Conservation (phyloP, 306 rosid species). For the Quercus mongolica region DNA sequence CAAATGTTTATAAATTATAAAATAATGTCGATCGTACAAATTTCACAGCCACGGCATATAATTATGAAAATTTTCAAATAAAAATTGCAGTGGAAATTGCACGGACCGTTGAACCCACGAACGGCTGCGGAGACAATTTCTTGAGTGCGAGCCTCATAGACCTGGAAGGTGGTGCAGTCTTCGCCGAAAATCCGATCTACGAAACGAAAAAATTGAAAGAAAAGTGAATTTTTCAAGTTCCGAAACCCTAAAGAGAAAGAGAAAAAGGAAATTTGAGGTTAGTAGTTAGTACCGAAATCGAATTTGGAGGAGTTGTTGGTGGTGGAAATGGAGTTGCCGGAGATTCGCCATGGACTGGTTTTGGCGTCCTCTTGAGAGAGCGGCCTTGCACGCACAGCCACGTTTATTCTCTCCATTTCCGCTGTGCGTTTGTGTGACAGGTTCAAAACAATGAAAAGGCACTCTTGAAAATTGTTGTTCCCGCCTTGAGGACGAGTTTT, state of each 20-base stretch:
- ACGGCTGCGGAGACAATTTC: slow-evolving; percentile 78
- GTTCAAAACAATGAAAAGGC: not conserved
- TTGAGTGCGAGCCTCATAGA: slow-evolving; percentile 26
- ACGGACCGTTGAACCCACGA: slow-evolving; percentile 79
- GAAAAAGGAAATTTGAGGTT: too few relatives aligned
- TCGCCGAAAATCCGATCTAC: too few relatives aligned
- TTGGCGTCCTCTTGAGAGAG: slow-evolving; percentile 68
- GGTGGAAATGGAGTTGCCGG: slow-evolving; percentile 64
- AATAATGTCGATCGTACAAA: not conserved
- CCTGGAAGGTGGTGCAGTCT: too few relatives aligned
- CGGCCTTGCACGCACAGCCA: slow-evolving; percentile 75
- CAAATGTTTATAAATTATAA: not conserved
- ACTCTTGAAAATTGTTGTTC: too few relatives aligned
- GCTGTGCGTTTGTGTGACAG: too few relatives aligned
- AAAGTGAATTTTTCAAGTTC: too few relatives aligned
- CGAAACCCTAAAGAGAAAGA: too few relatives aligned
- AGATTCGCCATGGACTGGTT: slow-evolving; percentile 70
- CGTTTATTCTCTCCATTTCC: slow-evolving; percentile 86
- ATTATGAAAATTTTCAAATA: too few relatives aligned
- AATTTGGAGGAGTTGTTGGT: slow-evolving; percentile 22
- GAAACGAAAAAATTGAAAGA: too few relatives aligned
- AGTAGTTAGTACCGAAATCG: too few relatives aligned
- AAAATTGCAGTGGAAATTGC: not conserved
- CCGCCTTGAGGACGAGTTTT: too few relatives aligned
- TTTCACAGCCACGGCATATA: too few relatives aligned